Percentiles rank a stretch among this genome's conserved stretches.
Conservation (phyloP, 371 early-diverging fungal genomes). For the Mortierella sp. region DNA sequence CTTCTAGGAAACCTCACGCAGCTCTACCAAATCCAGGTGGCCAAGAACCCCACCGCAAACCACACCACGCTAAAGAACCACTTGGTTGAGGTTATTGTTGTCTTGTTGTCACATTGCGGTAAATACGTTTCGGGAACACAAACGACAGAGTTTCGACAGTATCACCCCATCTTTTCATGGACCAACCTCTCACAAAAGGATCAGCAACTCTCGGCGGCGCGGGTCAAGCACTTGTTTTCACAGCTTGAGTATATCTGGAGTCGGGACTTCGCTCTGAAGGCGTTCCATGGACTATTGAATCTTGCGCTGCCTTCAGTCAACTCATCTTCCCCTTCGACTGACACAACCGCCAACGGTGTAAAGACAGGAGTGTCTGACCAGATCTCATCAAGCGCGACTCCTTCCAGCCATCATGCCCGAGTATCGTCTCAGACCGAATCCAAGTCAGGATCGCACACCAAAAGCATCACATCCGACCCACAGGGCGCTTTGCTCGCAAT, state of each 20-base stretch:
- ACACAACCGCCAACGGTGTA: not conserved
- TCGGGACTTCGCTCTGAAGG: constrained; percentile 64
- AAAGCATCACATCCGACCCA: constrained; percentile 28
- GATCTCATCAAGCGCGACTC: not conserved
- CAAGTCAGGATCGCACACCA: not conserved
- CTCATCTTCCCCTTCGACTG: not conserved
- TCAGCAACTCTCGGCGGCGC: constrained; percentile 56
- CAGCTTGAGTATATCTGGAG: constrained; percentile 75
- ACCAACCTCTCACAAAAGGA: constrained; percentile 64
- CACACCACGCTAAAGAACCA: constrained; percentile 20
- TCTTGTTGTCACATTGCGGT: constrained; percentile 59
- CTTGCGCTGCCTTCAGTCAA: constrained; percentile 41
- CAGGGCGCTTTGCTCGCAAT: constrained; percentile 62
- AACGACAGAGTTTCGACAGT: constrained; percentile 60
- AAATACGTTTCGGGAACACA: constrained; percentile 65
- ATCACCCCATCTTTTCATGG: constrained; percentile 82
- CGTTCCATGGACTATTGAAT: constrained; percentile 60
- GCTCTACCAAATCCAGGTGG: constrained; percentile 45
- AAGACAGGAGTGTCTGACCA: not conserved
- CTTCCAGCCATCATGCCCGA: constrained; percentile 14
- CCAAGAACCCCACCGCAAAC: constrained; percentile 11
- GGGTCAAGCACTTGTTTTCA: constrained; percentile 62
- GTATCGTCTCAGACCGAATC: not conserved
- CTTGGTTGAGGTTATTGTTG: constrained; percentile 52
- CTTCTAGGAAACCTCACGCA: constrained; percentile 70